Evolutionary conservation across 306 rosid genomes (phyloP), one percentile per base, ranked within the genome.

Genomic region (Dalbergia cochinchinensis): DNA sequence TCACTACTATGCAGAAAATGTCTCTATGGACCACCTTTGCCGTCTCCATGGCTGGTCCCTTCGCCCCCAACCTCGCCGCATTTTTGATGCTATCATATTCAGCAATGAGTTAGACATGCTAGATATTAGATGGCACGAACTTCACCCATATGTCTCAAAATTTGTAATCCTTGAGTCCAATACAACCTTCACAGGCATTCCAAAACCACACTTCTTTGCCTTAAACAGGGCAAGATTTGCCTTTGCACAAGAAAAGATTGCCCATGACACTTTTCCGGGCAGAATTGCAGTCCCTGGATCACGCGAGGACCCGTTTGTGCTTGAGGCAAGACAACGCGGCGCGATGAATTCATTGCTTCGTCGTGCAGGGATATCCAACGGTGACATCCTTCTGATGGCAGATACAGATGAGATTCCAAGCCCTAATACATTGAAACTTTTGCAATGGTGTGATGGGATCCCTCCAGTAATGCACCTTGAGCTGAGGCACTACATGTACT

Each of bases 321-420:
- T 88, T 0, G 98, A 95, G 85, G 73, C 88, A 31, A 64, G 61
- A 74, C 98, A 95, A 78, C 97, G 98, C 0, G 20, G 50, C 0
- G 89, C 92, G 6, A 90, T 95, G 97, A 92, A 95, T 72, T 4
- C 68, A 15, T 65, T 95, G 76, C 31, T 95, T 41, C 87, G 14
- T 11, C 86, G 77, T 16, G 88, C 93, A 2, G 96, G 96, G 83
- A 90, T 95, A 65, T 76, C 88, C 53, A 15, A 39, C 14, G 98
- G 88, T 2, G 99, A 95, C 18, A 77, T 93, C 20, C 83, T 95
- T 74, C 85, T 95, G 65, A 90, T 95, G 91, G 82, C 96, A 3
- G 97, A 95, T 66, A 78, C 90, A 7, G 99, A 95, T 69, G 99
- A 95, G 87, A 95, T 95, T 62, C 99, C 99, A 15, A 90, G 97